Evolutionary conservation across 2,329 filamentous ascomycete species (phyloP).

Genomic region (Epichloe elymi): DNA sequence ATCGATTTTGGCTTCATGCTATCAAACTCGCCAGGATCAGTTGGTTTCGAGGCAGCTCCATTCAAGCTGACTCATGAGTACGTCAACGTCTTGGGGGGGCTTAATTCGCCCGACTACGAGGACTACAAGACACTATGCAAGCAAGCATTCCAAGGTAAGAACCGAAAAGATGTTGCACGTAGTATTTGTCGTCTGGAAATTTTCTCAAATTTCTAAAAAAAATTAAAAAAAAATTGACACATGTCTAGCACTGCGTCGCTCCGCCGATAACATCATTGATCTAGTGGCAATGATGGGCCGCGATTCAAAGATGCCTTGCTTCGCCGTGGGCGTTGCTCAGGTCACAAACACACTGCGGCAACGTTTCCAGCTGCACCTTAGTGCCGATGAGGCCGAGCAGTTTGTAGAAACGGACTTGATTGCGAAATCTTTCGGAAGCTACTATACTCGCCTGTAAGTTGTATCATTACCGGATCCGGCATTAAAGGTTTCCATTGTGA

Average conservation of each 20-base stretch:
- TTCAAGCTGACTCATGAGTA: constrained; percentile 83
- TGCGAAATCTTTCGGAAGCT: constrained; percentile 70
- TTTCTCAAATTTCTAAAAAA: accelerated
- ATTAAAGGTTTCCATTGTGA: not conserved
- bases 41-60: constrained; percentile 75
- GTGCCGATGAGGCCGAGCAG: constrained; percentile 65
- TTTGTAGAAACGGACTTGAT: constrained; percentile 73
- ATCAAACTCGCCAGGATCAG: constrained; percentile 71
- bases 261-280: constrained; percentile 70
- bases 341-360: constrained; percentile 58
- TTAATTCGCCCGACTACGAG: constrained; percentile 55
- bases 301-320: constrained; percentile 77
- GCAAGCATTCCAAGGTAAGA: constrained; percentile 64
- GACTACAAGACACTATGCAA: constrained; percentile 72
- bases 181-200: too few species aligned
- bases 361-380: constrained; percentile 70
- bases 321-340: constrained; percentile 57
- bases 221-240: not conserved
- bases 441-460: constrained; percentile 71
- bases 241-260: constrained; percentile 53
- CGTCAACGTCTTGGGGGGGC: constrained; percentile 71
- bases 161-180: too few species aligned
- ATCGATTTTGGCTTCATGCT: constrained; percentile 89
- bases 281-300: constrained; percentile 75
- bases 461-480: not conserved